These are phyloP conservation scores for Aquilaria malaccensis DNA, from an alignment of 345 rosid species.

Conservation along the genomic window DNA sequence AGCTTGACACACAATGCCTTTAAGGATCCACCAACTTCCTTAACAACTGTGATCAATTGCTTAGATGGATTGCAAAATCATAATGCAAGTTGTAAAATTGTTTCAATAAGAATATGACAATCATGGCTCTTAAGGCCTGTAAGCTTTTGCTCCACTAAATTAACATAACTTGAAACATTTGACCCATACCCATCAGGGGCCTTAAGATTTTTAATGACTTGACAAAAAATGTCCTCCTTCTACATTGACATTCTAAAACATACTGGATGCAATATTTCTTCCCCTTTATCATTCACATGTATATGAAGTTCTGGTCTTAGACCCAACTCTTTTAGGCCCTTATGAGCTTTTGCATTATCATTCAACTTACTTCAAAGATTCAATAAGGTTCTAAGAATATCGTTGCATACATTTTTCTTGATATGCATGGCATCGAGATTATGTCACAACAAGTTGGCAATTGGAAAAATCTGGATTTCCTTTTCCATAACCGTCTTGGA, in stretches of 20 bases:
- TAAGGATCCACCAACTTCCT: not conserved
- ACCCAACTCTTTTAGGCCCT: not conserved
- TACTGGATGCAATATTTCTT: not conserved
- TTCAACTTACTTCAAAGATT: not conserved
- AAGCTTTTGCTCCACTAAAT: not conserved
- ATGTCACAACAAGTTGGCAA: not conserved
- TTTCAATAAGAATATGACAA: not conserved
- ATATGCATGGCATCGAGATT: not conserved
- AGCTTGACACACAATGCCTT: not conserved
- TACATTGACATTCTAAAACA: not conserved
- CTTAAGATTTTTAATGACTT: not conserved
- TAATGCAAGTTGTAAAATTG: not conserved
- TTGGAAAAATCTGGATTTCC: not conserved
- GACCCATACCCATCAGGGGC: not conserved
- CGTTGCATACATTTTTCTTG: not conserved
- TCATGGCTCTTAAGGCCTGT: not conserved
- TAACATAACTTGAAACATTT: slow-evolving; percentile 4
- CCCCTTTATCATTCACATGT: too few species aligned
- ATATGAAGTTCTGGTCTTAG: not conserved
- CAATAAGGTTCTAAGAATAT: not conserved
- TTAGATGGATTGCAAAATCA: not conserved
- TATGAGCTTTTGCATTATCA: not conserved
- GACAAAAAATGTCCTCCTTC: not conserved
- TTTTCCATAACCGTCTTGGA: not conserved
- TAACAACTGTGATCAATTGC: not conserved